Percentiles rank a stretch among this genome's conserved stretches.
phyloP scores from a whole-genome alignment of 805 yeast genomes.

The Candida adriatica region DNA sequence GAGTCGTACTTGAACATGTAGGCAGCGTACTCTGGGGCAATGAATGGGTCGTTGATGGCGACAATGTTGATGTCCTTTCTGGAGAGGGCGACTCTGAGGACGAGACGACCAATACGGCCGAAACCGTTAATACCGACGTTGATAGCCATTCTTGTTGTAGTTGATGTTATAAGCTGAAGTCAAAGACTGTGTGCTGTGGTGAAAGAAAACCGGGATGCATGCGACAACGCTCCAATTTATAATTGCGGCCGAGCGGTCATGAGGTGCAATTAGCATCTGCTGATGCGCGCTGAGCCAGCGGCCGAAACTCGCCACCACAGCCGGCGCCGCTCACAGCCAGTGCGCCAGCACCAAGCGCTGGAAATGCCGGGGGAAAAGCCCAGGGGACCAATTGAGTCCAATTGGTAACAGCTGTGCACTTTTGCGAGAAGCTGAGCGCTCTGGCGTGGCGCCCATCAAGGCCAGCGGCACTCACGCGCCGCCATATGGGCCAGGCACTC shows the following conservation, averaged over 20 bases:
- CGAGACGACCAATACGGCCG: constrained; percentile 93
- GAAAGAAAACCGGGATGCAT: not conserved
- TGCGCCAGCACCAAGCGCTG: no score
- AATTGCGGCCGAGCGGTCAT: constrained; percentile 5
- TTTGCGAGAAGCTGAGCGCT: no score
- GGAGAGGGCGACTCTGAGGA: constrained; percentile 69
- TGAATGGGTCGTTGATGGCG: constrained; percentile 90
- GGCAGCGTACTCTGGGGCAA: constrained; percentile 84
- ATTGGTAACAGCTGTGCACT: no score
- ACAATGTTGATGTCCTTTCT: constrained; percentile 53
- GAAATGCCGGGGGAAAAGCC: no score
- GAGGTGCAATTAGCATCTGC: constrained; percentile 5
- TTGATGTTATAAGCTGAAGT: not conserved
- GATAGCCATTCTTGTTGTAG: constrained; percentile 16
- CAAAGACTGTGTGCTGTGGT: not conserved
- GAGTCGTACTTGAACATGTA: constrained; percentile 95
- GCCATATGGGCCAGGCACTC: no score
- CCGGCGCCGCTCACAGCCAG: no score
- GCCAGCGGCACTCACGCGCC: no score
- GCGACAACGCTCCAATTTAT: constrained; percentile 2
- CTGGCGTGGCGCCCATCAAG: no score
- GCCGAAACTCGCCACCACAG: no score
- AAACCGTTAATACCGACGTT: constrained; percentile 83
- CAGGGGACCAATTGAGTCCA: no score
- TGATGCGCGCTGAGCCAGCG: no score